Conservation (phyloP, 2,329 filamentous ascomycete genomes). For the Calonectria leucothoes region DNA sequence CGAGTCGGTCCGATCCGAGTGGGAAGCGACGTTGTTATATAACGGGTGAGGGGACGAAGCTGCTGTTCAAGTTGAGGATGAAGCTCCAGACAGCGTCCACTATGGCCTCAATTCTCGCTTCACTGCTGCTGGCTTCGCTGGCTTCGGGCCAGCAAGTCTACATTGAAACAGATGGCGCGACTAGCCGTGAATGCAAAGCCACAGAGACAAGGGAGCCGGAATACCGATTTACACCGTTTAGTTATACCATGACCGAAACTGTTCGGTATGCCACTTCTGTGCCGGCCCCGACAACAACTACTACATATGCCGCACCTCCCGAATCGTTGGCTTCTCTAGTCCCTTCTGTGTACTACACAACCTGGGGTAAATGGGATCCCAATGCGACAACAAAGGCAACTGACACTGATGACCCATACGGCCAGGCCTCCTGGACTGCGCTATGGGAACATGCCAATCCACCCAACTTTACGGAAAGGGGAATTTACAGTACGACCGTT, state of each 20-base stretch:
- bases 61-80: not conserved
- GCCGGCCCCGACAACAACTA: constrained; percentile 44
- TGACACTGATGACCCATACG: constrained; percentile 45
- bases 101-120: constrained; percentile 32
- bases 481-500: constrained; percentile 59
- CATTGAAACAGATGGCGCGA: constrained; percentile 39
- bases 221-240: constrained; percentile 44
- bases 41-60: not conserved
- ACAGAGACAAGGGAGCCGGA: constrained; percentile 35
- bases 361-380: constrained; percentile 50
- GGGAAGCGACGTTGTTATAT: not conserved
- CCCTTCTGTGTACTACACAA: constrained; percentile 44
- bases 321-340: constrained; percentile 41
- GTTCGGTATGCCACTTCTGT: constrained; percentile 47
- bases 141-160: constrained; percentile 43
- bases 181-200: constrained; percentile 42
- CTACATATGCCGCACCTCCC: constrained; percentile 44
- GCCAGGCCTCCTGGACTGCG: constrained; percentile 46
- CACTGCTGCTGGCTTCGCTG: constrained; percentile 34
- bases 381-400: constrained; percentile 41
- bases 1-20: not conserved
- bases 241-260: constrained; percentile 46
- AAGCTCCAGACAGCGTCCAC: not conserved
- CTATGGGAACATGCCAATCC: constrained; percentile 49
- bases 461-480: constrained; percentile 48